phyloP scores from a whole-genome alignment of 2,329 filamentous ascomycete genomes.

The Penicillium sclerotigenum region DNA sequence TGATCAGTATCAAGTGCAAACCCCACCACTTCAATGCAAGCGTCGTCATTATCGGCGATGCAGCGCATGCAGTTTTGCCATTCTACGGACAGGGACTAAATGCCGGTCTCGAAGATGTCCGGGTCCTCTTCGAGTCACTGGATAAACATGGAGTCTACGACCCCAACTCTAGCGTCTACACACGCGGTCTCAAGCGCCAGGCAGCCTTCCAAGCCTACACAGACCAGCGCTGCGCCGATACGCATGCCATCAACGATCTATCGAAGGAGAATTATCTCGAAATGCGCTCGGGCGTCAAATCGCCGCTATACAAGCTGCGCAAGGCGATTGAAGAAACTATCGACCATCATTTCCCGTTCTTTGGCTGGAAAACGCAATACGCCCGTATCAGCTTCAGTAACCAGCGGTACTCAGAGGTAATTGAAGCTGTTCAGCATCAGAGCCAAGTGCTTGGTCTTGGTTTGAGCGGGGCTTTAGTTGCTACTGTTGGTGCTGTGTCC shows the following conservation, averaged over 20 bases:
- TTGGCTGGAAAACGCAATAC: constrained; percentile 93
- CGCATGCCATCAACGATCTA: constrained; percentile 86
- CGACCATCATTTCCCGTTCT: constrained; percentile 67
- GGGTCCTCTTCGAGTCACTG: constrained; percentile 76
- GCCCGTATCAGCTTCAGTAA: constrained; percentile 90
- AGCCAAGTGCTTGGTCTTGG: constrained; percentile 55
- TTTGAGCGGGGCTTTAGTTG: constrained; percentile 29
- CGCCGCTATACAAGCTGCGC: constrained; percentile 70
- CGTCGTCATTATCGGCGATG: constrained; percentile 85
- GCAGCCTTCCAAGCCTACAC: constrained; percentile 71
- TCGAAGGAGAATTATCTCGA: constrained; percentile 89
- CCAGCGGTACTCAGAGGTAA: constrained; percentile 81
- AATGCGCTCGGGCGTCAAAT: constrained; percentile 84
- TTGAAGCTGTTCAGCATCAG: constrained; percentile 66
- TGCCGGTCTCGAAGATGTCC: constrained; percentile 89
- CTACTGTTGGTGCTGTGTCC: constrained; percentile 29
- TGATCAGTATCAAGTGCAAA: constrained; percentile 89
- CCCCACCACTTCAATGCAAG: constrained; percentile 78
- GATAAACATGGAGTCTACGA: constrained; percentile 61
- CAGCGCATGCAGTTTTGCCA: constrained; percentile 95
- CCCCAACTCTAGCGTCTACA: constrained; percentile 35
- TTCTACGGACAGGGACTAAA: constrained; percentile 99
- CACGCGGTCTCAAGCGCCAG: constrained; percentile 43
- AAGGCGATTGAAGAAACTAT: constrained; percentile 85
- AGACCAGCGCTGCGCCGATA: constrained; percentile 68